These are phyloP conservation scores for Botrytis hyacinthi DNA, from an alignment of 2,329 filamentous ascomycete genomes.

Conservation along the genomic window DNA sequence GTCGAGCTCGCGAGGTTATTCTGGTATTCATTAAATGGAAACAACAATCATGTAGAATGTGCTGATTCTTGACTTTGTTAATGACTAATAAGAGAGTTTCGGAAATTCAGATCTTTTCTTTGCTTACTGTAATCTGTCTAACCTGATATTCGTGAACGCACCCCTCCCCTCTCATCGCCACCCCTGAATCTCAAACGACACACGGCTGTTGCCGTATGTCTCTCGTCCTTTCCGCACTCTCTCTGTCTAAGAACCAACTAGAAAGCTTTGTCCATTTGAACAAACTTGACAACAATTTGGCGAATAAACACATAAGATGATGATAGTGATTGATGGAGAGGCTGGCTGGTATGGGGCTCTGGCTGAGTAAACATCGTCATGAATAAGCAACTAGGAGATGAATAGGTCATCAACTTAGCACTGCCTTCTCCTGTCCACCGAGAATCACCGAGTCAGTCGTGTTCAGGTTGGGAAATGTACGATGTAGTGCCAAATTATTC, in stretches of 20 bases:
- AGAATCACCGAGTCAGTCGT: neutral
- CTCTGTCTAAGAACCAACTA: neutral
- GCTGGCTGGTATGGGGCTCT: neutral
- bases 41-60: neutral
- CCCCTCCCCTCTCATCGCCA: neutral
- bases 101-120: neutral
- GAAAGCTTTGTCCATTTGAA: neutral
- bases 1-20: neutral
- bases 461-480: neutral
- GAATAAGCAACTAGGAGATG: neutral
- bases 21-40: neutral
- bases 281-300: neutral
- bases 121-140: neutral
- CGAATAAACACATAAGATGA: neutral
- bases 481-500: neutral
- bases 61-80: neutral
- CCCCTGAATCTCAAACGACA: neutral
- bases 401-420: slow-evolving; percentile 12
- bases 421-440: slow-evolving; percentile 2
- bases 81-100: neutral
- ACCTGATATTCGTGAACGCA: neutral
- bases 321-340: neutral
- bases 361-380: slow-evolving; percentile 15
- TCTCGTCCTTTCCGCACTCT: neutral
- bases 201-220: neutral